Percentiles rank a stretch among this genome's conserved stretches.
Conservation (phyloP, 345 rosid genomes). For the Citrus maxima region DNA sequence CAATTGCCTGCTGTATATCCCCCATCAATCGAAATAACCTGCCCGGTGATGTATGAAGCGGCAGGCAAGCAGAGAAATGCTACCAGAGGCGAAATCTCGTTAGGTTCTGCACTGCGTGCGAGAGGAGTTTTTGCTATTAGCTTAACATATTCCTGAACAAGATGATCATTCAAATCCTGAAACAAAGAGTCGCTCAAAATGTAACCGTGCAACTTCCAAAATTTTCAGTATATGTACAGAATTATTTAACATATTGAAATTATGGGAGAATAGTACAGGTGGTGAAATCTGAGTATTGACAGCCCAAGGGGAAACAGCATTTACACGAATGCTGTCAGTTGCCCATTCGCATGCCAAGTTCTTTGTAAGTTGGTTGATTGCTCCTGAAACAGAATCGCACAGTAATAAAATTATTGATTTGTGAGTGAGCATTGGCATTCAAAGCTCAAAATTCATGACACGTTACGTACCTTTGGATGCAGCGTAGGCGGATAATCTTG, state of each 20-base stretch:
- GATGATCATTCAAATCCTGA: background rate
- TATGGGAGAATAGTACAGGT: conserved; percentile 8
- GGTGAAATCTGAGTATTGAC: conserved; percentile 20
- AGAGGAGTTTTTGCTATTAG: conserved; percentile 10
- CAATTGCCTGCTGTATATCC: conserved; percentile 17
- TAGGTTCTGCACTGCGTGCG: conserved; percentile 3
- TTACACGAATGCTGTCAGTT: conserved; percentile 32
- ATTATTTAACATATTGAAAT: background rate
- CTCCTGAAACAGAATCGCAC: conserved; percentile 16
- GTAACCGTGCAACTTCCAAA: background rate
- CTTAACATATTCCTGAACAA: background rate
- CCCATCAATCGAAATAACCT: conserved; percentile 24
- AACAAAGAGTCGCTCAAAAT: background rate
- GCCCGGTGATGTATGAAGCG: conserved; percentile 28
- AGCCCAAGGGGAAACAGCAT: conserved; percentile 35
- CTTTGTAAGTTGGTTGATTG: conserved; percentile 32
- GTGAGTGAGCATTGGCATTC: background rate
- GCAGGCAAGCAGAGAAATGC: conserved; percentile 29
- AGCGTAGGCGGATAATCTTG: conserved; percentile 24
- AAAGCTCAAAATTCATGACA: background rate
- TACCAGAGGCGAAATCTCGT: conserved; percentile 24
- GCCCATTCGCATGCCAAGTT: conserved; percentile 45
- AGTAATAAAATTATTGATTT: background rate
- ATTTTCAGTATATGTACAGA: background rate
- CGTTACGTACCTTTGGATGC: conserved; percentile 32